Conservation (phyloP, 345 rosid genomes). For the Dimocarpus longan region DNA sequence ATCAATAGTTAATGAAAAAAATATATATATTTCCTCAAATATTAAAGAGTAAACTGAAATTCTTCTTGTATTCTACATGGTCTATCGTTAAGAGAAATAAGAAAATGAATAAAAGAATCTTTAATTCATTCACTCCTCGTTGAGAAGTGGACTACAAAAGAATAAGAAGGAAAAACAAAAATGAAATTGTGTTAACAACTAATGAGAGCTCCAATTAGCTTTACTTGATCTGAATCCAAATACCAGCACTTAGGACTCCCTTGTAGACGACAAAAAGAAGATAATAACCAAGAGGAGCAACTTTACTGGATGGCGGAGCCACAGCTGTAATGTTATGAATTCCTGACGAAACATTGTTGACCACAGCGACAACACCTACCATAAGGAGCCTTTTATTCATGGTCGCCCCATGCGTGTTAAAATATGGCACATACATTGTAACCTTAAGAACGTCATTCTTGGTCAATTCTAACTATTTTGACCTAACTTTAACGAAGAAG, state of each 20-base stretch:
- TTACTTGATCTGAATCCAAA: slow-evolving; percentile 57
- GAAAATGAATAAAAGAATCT: too few relatives aligned
- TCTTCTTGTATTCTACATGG: too few relatives aligned
- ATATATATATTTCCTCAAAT: too few relatives aligned
- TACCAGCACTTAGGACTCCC: slow-evolving; percentile 54
- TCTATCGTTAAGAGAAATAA: too few relatives aligned
- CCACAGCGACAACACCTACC: slow-evolving; percentile 33
- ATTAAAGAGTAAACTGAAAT: too few relatives aligned
- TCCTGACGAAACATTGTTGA: slow-evolving; percentile 1
- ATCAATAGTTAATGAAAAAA: too few relatives aligned
- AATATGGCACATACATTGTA: slow-evolving; percentile 61
- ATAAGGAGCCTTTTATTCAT: slow-evolving; percentile 65
- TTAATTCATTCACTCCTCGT: too few relatives aligned
- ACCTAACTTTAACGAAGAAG: slow-evolving; percentile 30
- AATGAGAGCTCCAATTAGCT: background rate
- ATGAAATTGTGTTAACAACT: background rate
- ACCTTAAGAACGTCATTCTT: slow-evolving; percentile 33
- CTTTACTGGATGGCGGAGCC: slow-evolving; percentile 44
- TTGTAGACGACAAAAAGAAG: slow-evolving; percentile 48
- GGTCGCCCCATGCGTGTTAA: slow-evolving; percentile 66
- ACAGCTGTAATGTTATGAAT: slow-evolving; percentile 16
- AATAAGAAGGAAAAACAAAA: background rate
- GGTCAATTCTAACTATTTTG: background rate
- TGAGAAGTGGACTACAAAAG: background rate
- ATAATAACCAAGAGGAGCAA: slow-evolving; percentile 69